Conservation (phyloP, 139 green algal genomes). For the Yamagishiella unicocca region DNA sequence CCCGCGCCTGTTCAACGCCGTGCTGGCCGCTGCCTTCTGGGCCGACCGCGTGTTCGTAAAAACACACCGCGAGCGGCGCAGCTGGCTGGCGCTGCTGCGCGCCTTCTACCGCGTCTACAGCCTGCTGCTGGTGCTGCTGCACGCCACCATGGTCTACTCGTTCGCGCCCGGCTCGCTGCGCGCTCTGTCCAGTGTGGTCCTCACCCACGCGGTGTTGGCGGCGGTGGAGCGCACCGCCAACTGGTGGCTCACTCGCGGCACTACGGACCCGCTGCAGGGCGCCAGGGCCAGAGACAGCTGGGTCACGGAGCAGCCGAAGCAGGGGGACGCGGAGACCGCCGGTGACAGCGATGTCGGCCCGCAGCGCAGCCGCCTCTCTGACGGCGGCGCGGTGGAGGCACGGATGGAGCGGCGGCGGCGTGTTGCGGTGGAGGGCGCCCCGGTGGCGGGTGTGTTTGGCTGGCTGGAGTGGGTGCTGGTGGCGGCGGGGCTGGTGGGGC, state of each 20-base stretch:
- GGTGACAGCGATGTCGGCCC: neutral
- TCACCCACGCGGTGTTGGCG: too few species aligned
- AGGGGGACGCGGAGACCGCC: neutral
- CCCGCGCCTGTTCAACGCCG: too few species aligned
- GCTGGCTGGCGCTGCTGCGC: too few species aligned
- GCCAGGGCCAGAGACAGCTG: neutral
- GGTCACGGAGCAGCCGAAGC: neutral
- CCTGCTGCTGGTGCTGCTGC: too few species aligned
- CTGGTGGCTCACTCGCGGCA: constrained; percentile 32
- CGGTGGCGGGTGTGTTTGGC: constrained; percentile 45
- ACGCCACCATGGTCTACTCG: too few species aligned
- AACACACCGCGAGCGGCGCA: too few species aligned
- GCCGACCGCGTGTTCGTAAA: too few species aligned
- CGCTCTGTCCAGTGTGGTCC: neutral
- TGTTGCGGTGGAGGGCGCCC: constrained; percentile 16
- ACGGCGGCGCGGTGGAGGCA: constrained; percentile 11
- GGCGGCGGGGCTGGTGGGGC: neutral
- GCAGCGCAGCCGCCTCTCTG: constrained; percentile 14
- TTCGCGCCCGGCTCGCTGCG: too few species aligned
- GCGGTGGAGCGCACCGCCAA: too few species aligned
- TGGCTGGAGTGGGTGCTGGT: constrained; percentile 52
- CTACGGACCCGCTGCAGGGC: neutral
- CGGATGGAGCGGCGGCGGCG: constrained; percentile 2
- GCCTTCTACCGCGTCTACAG: too few species aligned
- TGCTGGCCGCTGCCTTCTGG: too few species aligned